Base-by-base conservation (phyloP, 805 yeast species). In the Candida oleophila region DNA sequence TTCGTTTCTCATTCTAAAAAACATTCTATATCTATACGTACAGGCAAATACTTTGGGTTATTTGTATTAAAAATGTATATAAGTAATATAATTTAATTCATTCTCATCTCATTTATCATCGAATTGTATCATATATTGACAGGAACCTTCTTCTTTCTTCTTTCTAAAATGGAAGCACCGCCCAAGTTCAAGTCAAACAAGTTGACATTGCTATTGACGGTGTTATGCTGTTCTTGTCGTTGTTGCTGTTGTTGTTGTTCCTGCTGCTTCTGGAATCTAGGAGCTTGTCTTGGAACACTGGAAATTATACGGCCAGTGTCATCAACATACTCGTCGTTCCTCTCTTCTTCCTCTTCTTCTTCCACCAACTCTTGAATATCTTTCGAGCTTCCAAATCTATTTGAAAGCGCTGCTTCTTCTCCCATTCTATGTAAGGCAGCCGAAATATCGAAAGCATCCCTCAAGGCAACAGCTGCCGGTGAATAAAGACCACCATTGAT, bases 401-500 rank as follows among this genome's bases (percentile, higher is more conserved):
- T 48, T 14, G 64, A 53, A 41, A 69, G 59, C 5, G 77, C 74
- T 7, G 74, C 72, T 54, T 85, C 91, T 59, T 83, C 87, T 43
- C 85, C 89, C 69, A 78, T 77, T 56, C 96, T 81, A 60, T 88
- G 92, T 15, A 89, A 89, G 4, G 96, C 95, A 43, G 89, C 85
- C 22, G 90, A 83, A 7, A 89, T 82, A 57, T 89, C 96, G 63
- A 89, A 89, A 11, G 91, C 95, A 56, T 89, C 96, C 53, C 88
- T 82, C 65, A 89, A 76, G 0, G 89, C 89, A 42, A 83, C 85
- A 1, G 90, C 89, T 2, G 88, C 89, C 3, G 90, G 90, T 2
- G 85, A 79, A 57, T 79, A 81, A 47, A 76, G 46, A 3, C 68
- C 73, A 28, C 56, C 52, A 44, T 59, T 57, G 37, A 42, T 48